These are phyloP conservation scores for Scleroderma bovista DNA, from an alignment of 768 basidiomycete genomes.

Conservation along the genomic window DNA sequence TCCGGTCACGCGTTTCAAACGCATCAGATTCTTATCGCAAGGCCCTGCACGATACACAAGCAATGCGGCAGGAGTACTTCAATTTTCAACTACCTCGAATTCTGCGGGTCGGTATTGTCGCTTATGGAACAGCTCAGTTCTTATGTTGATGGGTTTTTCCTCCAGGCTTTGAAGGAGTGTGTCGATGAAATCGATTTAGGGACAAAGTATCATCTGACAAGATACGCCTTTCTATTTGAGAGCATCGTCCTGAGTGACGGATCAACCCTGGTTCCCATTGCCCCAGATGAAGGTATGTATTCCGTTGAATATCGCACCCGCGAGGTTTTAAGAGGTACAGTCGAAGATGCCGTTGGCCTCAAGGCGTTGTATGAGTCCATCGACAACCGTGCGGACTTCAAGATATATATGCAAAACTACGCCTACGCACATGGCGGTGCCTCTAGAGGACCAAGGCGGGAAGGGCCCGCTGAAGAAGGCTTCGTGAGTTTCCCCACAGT, in stretches of 20 bases:
- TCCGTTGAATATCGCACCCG: neutral
- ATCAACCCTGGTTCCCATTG: conserved; percentile 69
- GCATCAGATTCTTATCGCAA: conserved; percentile 89
- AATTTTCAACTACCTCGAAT: conserved; percentile 95
- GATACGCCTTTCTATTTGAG: conserved; percentile 94
- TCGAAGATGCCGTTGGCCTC: conserved; percentile 54
- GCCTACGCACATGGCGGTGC: conserved; percentile 76
- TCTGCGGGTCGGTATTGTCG: conserved; percentile 61
- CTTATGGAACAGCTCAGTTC: conserved; percentile 8
- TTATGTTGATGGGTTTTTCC: conserved; percentile 1
- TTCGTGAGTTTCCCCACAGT: conserved; percentile 62
- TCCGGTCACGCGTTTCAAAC: conserved; percentile 75
- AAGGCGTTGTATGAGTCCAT: conserved; percentile 87
- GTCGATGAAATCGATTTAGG: conserved; percentile 95
- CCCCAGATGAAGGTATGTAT: conserved; percentile 58
- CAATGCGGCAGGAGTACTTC: conserved; percentile 94
- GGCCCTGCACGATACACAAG: conserved; percentile 83
- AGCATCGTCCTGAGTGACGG: conserved; percentile 87
- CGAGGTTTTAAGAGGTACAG: neutral
- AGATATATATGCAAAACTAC: conserved; percentile 96
- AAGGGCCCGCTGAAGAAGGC: conserved; percentile 88
- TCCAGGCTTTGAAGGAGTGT: conserved; percentile 85
- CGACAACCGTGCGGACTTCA: conserved; percentile 93
- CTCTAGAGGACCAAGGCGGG: conserved; percentile 71
- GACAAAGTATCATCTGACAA: conserved; percentile 94